Evolutionary conservation across 345 rosid genomes (phyloP).

Genomic region (Combretum micranthum): DNA sequence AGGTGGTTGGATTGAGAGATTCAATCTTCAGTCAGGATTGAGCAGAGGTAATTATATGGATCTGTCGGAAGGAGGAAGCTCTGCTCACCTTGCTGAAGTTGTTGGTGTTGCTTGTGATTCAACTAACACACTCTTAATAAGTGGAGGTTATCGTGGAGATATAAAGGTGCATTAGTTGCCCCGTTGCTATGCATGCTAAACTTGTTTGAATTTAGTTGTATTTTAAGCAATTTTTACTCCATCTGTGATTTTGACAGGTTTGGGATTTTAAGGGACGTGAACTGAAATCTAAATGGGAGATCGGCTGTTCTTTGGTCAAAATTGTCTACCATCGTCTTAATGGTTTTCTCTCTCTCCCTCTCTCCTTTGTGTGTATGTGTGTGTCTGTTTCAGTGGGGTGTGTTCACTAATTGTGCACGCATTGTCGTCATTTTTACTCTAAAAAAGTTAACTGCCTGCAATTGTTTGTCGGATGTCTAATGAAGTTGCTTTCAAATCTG

Average conservation of each 20-base stretch:
- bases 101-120: constrained; percentile 95
- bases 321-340: constrained; percentile 68
- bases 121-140: constrained; percentile 82
- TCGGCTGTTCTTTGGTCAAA: constrained; percentile 71
- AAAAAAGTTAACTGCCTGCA: no score
- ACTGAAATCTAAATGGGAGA: constrained; percentile 72
- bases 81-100: constrained; percentile 74
- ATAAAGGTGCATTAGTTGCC: constrained; percentile 50
- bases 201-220: constrained; percentile 1
- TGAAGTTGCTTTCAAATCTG: no score
- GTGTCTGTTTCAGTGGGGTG: no score
- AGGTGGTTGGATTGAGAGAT: constrained; percentile 90
- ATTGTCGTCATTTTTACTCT: no score
- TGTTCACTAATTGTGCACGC: no score
- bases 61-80: constrained; percentile 34
- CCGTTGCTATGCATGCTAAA: background rate
- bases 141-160: constrained; percentile 91
- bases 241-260: constrained; percentile 38
- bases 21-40: constrained; percentile 92
- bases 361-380: background rate
- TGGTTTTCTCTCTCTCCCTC: constrained; percentile 35
- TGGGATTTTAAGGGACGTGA: constrained; percentile 86
- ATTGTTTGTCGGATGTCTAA: no score
- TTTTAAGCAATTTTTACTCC: background rate
- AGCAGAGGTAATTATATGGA: constrained; percentile 86